A percentile compares a stretch with the other conserved stretches of the same genome.
Evolutionary conservation across 1,284 basidiomycete genomes (phyloP).

Genomic region (Ceratobasidium sp.): DNA sequence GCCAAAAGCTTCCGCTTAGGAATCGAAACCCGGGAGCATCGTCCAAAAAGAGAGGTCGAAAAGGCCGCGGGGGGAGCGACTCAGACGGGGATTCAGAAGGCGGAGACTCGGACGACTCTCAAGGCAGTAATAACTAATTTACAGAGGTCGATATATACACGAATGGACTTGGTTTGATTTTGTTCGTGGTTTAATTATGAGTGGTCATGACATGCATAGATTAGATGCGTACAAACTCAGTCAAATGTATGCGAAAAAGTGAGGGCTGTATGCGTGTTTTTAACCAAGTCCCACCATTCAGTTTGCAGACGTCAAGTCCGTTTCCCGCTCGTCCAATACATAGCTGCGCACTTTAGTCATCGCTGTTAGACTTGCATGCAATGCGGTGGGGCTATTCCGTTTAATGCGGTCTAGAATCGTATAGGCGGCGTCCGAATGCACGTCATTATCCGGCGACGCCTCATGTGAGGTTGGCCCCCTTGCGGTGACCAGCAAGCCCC

Average conservation of each 20-base stretch:
- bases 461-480: slow-evolving; percentile 11
- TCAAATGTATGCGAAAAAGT: slow-evolving; percentile 7
- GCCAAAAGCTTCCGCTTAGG: slow-evolving; percentile 87
- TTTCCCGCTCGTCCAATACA: slow-evolving; percentile 8
- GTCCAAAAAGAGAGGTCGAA: slow-evolving; percentile 28
- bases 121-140: slow-evolving; percentile 28
- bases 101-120: slow-evolving; percentile 39
- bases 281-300: slow-evolving; percentile 5
- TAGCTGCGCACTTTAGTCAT: slow-evolving; percentile 11
- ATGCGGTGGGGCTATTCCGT: slow-evolving; percentile 28
- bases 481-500: slow-evolving; percentile 34
- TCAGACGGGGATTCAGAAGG: slow-evolving; percentile 41
- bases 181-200: slow-evolving; percentile 29
- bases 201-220: slow-evolving; percentile 38
- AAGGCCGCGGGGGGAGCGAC: slow-evolving; percentile 38
- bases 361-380: slow-evolving; percentile 31
- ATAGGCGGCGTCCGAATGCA: slow-evolving; percentile 32
- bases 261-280: not conserved
- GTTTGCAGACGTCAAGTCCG: slow-evolving; percentile 10
- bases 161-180: slow-evolving; percentile 8
- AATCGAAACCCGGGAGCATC: slow-evolving; percentile 46
- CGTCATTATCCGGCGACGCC: slow-evolving; percentile 3
- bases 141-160: not conserved
- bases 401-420: slow-evolving; percentile 37
- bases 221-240: slow-evolving; percentile 28